phyloP scores from a whole-genome alignment of 345 rosid genomes.

The Barbarea vulgaris region DNA sequence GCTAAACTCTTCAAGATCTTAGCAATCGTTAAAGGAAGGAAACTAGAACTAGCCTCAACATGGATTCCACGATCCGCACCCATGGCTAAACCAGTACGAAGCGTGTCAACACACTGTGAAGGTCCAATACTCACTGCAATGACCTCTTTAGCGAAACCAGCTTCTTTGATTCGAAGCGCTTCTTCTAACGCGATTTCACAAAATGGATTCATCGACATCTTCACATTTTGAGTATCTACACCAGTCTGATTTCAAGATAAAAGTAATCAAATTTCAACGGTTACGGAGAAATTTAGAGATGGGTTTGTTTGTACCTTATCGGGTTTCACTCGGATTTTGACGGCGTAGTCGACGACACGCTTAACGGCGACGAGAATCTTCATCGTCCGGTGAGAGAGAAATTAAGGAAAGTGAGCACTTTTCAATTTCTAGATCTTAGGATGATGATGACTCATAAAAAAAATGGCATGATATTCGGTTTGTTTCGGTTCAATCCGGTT shows the following conservation, averaged over 20 bases:
- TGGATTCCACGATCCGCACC: slow-evolving; percentile 93
- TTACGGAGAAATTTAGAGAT: neutral
- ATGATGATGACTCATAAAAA: slow-evolving; percentile 16
- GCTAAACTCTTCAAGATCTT: slow-evolving; percentile 76
- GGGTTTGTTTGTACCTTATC: slow-evolving; percentile 62
- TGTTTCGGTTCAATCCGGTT: neutral
- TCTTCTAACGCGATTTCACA: slow-evolving; percentile 95
- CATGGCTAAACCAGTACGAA: slow-evolving; percentile 95
- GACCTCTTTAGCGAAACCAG: slow-evolving; percentile 83
- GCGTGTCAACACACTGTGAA: slow-evolving; percentile 71
- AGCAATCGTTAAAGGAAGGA: slow-evolving; percentile 75
- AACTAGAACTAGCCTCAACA: slow-evolving; percentile 50
- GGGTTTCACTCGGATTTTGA: slow-evolving; percentile 91
- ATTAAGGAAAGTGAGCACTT: neutral
- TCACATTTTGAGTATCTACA: slow-evolving; percentile 88
- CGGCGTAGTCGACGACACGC: slow-evolving; percentile 91
- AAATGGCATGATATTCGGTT: neutral
- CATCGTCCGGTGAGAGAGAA: slow-evolving; percentile 45
- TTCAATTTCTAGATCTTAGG: slow-evolving; percentile 12
- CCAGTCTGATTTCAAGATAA: slow-evolving; percentile 58
- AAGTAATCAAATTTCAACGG: neutral
- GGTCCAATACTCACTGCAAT: slow-evolving; percentile 82
- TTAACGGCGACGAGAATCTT: slow-evolving; percentile 91
- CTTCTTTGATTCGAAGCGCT: slow-evolving; percentile 82
- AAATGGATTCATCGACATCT: slow-evolving; percentile 99